Conservation (phyloP, 106 monocot species). For the Narthecium ossifragum region DNA sequence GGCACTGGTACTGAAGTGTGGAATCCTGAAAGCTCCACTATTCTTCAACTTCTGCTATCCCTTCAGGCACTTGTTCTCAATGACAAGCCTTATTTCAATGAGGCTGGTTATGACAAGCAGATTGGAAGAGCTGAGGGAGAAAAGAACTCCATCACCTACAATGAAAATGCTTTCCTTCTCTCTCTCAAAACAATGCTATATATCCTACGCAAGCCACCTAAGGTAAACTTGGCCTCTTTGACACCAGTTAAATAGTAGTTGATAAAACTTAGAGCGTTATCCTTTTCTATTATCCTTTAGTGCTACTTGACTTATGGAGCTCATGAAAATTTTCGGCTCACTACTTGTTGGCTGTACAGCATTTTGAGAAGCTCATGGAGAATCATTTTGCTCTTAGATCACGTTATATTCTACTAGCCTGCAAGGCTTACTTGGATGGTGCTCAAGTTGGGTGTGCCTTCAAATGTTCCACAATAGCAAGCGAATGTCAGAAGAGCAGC, state of each 20-base stretch:
- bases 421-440: conserved; percentile 63
- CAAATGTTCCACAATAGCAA: background rate
- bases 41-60: conserved; percentile 71
- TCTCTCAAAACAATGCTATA: conserved; percentile 66
- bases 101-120: conserved; percentile 70
- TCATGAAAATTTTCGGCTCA: background rate
- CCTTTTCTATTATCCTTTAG: too few relatives aligned
- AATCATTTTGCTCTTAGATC: conserved; percentile 51
- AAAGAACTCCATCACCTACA: conserved; percentile 63
- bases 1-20: conserved; percentile 66
- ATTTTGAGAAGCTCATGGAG: conserved; percentile 57
- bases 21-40: conserved; percentile 53
- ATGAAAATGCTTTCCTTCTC: conserved; percentile 68
- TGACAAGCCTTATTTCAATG: conserved; percentile 75
- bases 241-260: background rate
- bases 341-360: conserved; percentile 22
- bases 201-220: conserved; percentile 48
- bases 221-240: conserved; percentile 25
- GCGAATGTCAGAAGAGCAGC: conserved; percentile 9
- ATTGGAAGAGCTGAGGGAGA: conserved; percentile 57
- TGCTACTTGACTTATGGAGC: background rate
- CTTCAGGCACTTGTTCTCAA: conserved; percentile 78
- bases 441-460: conserved; percentile 36
- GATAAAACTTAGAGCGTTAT: too few relatives aligned
- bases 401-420: conserved; percentile 38